Evolutionary conservation across 768 basidiomycete species (phyloP).

Genomic region (Panaeolus cyanescens): DNA sequence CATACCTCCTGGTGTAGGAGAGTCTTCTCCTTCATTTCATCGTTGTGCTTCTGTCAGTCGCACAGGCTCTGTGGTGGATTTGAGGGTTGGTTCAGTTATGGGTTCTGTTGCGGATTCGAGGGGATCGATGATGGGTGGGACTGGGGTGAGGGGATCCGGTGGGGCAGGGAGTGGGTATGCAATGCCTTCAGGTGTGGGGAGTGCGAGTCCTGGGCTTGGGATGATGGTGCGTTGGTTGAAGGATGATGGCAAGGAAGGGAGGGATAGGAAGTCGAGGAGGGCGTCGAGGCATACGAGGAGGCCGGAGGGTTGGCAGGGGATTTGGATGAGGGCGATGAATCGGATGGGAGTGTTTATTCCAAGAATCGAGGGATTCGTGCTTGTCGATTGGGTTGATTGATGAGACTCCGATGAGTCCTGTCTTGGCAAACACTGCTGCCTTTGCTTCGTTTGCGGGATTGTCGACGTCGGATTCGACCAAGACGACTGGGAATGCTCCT

Average conservation of each 20-base stretch:
- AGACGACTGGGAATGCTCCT: neutral
- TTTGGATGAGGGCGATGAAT: neutral
- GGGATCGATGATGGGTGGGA: too few relatives aligned
- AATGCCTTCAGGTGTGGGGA: neutral
- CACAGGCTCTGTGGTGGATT: neutral
- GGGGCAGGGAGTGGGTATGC: neutral
- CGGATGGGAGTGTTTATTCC: slow-evolving; percentile 4
- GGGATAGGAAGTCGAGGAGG: neutral
- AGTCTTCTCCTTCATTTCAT: neutral
- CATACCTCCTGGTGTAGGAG: neutral
- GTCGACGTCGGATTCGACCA: too few relatives aligned
- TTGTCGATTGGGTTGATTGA: neutral
- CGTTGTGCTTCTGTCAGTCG: neutral
- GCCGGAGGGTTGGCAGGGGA: neutral
- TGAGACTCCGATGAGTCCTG: neutral
- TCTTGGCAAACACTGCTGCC: neutral
- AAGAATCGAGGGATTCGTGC: neutral
- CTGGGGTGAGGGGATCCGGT: too few relatives aligned
- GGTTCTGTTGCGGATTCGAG: too few relatives aligned
- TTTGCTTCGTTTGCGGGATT: neutral
- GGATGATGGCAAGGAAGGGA: neutral
- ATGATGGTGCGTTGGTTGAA: neutral
- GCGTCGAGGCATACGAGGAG: neutral
- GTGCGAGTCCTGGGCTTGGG: neutral
- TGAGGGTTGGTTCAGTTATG: neutral